Evolutionary conservation across 1,284 basidiomycete genomes (phyloP).

Genomic region (Lentinus polychrous): DNA sequence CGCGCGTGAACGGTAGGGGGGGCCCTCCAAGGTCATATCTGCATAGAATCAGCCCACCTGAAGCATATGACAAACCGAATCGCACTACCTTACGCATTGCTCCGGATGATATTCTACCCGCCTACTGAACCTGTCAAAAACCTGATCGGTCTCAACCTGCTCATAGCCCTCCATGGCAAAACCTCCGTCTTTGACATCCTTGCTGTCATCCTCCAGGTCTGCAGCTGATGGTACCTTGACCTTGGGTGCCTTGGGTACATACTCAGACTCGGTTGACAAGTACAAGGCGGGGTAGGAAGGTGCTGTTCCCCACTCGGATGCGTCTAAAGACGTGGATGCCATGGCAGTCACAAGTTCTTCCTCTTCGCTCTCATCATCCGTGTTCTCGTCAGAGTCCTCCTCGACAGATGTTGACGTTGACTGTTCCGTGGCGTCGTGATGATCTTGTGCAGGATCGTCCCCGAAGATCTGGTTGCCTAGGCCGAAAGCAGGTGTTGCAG

Average conservation of each 20-base stretch:
- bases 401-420: conserved; percentile 11
- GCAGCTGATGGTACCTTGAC: conserved; percentile 35
- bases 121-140: conserved; percentile 75
- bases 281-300: conserved; percentile 66
- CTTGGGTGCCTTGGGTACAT: conserved; percentile 51
- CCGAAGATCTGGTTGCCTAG: conserved; percentile 11
- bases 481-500: not conserved
- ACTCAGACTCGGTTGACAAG: conserved; percentile 65
- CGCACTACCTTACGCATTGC: conserved; percentile 68
- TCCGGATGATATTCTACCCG: conserved; percentile 59
- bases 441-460: conserved; percentile 11
- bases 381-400: conserved; percentile 25
- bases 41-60: not conserved
- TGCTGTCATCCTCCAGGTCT: conserved; percentile 31
- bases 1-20: conserved; percentile 70
- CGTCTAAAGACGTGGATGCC: conserved; percentile 44
- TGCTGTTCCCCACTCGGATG: conserved; percentile 55
- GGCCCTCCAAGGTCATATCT: conserved; percentile 74
- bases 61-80: not conserved
- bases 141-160: conserved; percentile 64
- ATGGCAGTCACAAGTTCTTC: conserved; percentile 50
- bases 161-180: conserved; percentile 74
- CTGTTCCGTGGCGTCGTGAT: conserved; percentile 9
- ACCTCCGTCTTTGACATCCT: conserved; percentile 36
- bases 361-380: conserved; percentile 25